Evolutionary conservation across 1,139 yeast genomes (phyloP).

Genomic region (Pneumocystis canis): DNA sequence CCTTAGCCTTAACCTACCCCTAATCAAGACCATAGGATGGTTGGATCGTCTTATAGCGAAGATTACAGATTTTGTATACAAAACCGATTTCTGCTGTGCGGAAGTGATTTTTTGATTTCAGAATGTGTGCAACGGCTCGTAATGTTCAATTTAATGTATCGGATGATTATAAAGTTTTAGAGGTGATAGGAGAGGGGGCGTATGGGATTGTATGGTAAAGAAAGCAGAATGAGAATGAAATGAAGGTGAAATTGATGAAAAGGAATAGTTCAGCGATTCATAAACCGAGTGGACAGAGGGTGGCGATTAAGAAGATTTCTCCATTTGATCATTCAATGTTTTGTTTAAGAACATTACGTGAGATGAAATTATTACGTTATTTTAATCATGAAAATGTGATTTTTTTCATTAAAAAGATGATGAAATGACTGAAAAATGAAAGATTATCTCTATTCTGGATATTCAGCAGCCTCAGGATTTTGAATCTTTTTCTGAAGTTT

Average conservation of each 20-base stretch:
- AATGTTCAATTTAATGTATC: conserved; percentile 73
- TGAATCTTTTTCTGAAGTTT: conserved; percentile 71
- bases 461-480: conserved; percentile 72
- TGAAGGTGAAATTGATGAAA: not conserved
- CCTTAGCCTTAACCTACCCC: too few relatives aligned
- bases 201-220: conserved; percentile 88
- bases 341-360: conserved; percentile 79
- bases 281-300: conserved; percentile 73
- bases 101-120: too few relatives aligned
- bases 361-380: conserved; percentile 72
- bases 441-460: conserved; percentile 71
- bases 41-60: too few relatives aligned
- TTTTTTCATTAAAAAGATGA: too few relatives aligned
- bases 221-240: too few relatives aligned
- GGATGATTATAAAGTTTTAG: conserved; percentile 69
- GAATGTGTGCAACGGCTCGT: conserved; percentile 19
- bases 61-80: too few relatives aligned
- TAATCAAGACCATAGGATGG: too few relatives aligned
- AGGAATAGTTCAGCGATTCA: conserved; percentile 53
- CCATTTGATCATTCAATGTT: conserved; percentile 90
- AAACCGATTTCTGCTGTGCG: too few relatives aligned
- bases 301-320: conserved; percentile 87
- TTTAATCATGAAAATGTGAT: conserved; percentile 81
- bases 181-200: conserved; percentile 95
- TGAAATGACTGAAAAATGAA: too few relatives aligned